Base-by-base conservation (phyloP, 2,329 filamentous ascomycete species). In the Colletotrichum sublineola region DNA sequence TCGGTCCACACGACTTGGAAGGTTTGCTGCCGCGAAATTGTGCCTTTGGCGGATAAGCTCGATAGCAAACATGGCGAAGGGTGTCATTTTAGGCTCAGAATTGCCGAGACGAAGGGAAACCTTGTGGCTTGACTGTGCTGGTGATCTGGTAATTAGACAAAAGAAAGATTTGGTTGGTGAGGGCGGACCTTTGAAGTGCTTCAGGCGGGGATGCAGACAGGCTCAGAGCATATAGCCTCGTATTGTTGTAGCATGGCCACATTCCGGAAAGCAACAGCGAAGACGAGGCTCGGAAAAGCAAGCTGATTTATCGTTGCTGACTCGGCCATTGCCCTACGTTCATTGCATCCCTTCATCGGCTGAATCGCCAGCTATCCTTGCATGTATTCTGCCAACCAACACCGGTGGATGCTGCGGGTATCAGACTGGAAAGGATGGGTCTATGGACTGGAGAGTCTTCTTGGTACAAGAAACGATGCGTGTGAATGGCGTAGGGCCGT, bases 71-170 rank as follows among this genome's bases (percentile, higher is more conserved):
- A n/a, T 52, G 8, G 53, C 58, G 58, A 68, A 46, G 58, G n/a
- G 24, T 68, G 64, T 53, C 64, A 46, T 52, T 15, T 38, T 63
- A 57, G 57, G 64, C 64, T 33, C 64, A 53, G 31, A 24, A 58
- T 68, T 63, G 50, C 68, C 64, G 57, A 58, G 40, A 42, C 31
- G 42, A 29, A 68, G 52, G 58, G 20, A 52, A 42, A 58, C 68
- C 42, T 46, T 56, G 52, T 50, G 57, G 29, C 18, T 63, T 18
- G 58, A 6, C 46, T 61, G 38, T 38, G 38, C 52, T 24, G 29
- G 40, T 36, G 42, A 48, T 24, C 33, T 40, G 36, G 33, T 31
- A 14, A 42, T 11, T 24, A 12, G 46, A 48, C 46, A 12, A n/a
- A 48, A 29, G 15, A 29, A 20, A 20, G 18, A n/a, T 63, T 11